Evolutionary conservation across 2,329 filamentous ascomycete species (phyloP).

Genomic region (Volutella citrinella): DNA sequence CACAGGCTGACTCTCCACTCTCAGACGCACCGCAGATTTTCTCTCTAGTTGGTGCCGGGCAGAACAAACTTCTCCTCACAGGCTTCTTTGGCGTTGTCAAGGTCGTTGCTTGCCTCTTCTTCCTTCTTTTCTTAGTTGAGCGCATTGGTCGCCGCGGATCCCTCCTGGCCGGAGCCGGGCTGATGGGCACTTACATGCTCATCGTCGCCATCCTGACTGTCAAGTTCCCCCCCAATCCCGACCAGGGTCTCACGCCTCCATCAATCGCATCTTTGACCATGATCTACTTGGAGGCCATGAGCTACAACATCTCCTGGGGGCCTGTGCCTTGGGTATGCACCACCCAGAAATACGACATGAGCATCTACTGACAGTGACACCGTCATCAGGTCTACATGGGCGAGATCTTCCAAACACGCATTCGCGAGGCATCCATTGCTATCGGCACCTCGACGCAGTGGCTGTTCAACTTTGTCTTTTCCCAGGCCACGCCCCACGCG

Average conservation of each 20-base stretch:
- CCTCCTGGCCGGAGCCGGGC: conserved; percentile 45
- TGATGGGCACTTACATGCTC: conserved; percentile 52
- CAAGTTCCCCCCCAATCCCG: conserved; percentile 37
- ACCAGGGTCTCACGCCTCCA: conserved; percentile 30
- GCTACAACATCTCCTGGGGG: conserved; percentile 49
- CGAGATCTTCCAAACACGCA: conserved; percentile 49
- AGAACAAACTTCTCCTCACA: conserved; percentile 45
- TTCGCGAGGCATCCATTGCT: conserved; percentile 48
- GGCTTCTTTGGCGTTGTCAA: conserved; percentile 53
- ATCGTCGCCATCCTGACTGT: conserved; percentile 48
- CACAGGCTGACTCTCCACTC: conserved; percentile 2
- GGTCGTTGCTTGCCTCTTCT: conserved; percentile 44
- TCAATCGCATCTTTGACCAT: conserved; percentile 48
- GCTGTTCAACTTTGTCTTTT: conserved; percentile 50
- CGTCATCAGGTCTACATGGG: conserved; percentile 41
- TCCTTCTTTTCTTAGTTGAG: conserved; percentile 48
- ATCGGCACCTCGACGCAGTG: conserved; percentile 48
- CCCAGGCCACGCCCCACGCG: conserved; percentile 45
- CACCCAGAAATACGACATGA: no score
- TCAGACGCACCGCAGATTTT: conserved; percentile 50
- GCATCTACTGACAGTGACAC: no score
- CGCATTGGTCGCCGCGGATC: conserved; percentile 45
- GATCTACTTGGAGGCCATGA: conserved; percentile 50
- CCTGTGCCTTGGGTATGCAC: conserved; percentile 47
- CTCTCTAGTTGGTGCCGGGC: conserved; percentile 44